These are phyloP conservation scores for Sherardia arvensis DNA, from an alignment of 257 asterid species.

Conservation along the genomic window DNA sequence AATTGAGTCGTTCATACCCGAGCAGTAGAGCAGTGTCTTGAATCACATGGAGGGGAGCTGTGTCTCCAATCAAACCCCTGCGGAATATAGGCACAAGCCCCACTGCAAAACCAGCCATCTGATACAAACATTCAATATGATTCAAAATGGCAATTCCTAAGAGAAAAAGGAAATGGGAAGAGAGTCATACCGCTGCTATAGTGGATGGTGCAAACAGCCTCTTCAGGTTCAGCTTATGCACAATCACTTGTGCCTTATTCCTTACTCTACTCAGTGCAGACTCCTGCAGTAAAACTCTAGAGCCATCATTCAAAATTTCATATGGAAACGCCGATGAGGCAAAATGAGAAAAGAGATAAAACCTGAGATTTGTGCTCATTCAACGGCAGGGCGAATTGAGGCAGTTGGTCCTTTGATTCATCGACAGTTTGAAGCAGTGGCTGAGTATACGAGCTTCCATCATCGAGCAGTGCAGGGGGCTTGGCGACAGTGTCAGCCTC, in stretches of 20 bases:
- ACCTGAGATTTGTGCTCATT: not conserved
- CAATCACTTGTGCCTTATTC: conserved; percentile 25
- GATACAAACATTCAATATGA: conserved; percentile 1
- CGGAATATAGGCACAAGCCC: conserved; percentile 69
- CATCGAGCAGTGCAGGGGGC: not conserved
- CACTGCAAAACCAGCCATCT: conserved; percentile 65
- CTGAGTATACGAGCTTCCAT: not conserved
- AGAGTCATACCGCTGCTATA: conserved; percentile 53
- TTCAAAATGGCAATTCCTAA: not conserved
- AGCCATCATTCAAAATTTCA: too few species aligned
- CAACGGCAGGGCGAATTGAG: conserved; percentile 28
- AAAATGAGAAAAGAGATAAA: not conserved
- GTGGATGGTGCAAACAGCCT: conserved; percentile 78
- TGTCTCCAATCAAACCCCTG: conserved; percentile 47
- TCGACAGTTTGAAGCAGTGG: not conserved
- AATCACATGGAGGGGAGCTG: conserved; percentile 65
- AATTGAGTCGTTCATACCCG: conserved; percentile 37
- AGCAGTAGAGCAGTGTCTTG: conserved; percentile 56
- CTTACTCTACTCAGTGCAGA: conserved; percentile 27
- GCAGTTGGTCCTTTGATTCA: not conserved
- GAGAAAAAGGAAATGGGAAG: not conserved
- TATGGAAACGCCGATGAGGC: not conserved
- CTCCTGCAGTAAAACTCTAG: conserved; percentile 20
- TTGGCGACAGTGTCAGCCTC: too few species aligned
- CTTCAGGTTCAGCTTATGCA: conserved; percentile 54